These are phyloP conservation scores for Talaromyces stipitatus DNA, from an alignment of 495 filamentous ascomycete species.

Conservation along the genomic window DNA sequence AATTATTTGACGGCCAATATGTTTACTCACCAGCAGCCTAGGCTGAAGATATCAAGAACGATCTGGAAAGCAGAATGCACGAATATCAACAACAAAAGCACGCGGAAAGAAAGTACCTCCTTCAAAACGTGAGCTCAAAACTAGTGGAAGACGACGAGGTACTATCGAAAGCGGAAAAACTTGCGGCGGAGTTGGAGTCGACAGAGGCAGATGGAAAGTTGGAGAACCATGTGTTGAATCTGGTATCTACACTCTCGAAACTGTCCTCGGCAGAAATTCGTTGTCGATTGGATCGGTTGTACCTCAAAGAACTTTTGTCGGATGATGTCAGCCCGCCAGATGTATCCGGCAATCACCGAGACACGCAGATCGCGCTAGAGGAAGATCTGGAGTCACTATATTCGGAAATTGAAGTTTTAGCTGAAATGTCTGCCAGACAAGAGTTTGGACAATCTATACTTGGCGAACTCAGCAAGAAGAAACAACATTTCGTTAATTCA, in stretches of 20 bases:
- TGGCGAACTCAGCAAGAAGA: conserved; percentile 22
- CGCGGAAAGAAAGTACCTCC: conserved; percentile 27
- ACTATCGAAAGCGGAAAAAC: conserved; percentile 20
- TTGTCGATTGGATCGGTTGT: conserved; percentile 36
- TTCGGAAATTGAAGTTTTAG: conserved; percentile 53
- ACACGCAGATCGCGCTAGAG: conserved; percentile 33
- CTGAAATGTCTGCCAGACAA: conserved; percentile 55
- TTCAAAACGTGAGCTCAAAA: conserved; percentile 24
- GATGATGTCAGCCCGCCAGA: neutral
- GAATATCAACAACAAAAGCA: conserved; percentile 24
- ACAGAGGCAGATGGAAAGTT: conserved; percentile 22
- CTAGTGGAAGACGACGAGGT: conserved; percentile 34
- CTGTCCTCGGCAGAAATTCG: conserved; percentile 32
- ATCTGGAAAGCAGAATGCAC: conserved; percentile 23
- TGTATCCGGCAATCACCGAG: neutral
- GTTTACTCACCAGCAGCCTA: conserved; percentile 17
- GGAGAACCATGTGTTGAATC: conserved; percentile 19
- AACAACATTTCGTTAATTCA: conserved; percentile 19
- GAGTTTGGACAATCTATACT: conserved; percentile 52
- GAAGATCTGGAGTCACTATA: conserved; percentile 56
- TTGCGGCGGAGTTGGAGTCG: conserved; percentile 20
- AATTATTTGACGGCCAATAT: neutral
- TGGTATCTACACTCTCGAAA: conserved; percentile 22
- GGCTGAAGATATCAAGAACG: conserved; percentile 26
- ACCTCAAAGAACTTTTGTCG: conserved; percentile 24